Evolutionary conservation across 495 filamentous ascomycete species (phyloP).

Genomic region (Tuber brumale): DNA sequence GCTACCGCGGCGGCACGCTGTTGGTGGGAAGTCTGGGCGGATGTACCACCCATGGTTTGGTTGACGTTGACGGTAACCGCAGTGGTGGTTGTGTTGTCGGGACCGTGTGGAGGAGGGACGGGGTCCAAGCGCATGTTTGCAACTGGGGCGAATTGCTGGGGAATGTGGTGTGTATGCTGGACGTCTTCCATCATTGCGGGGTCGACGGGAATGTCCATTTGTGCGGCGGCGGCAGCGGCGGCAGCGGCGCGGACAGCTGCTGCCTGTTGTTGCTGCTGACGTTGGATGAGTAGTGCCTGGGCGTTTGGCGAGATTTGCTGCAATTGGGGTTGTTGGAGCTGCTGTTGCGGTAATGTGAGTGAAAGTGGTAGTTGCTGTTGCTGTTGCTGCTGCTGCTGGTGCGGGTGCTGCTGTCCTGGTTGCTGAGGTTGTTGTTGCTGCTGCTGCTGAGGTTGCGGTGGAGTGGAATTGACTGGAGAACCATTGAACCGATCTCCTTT

Average conservation of each 20-base stretch:
- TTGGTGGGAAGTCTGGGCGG: slow-evolving; percentile 14
- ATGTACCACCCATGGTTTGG: neutral
- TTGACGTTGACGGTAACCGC: slow-evolving; percentile 11
- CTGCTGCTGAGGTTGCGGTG: slow-evolving; percentile 9
- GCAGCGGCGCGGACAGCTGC: slow-evolving; percentile 30
- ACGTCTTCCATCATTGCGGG: slow-evolving; percentile 43
- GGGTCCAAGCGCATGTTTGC: slow-evolving; percentile 25
- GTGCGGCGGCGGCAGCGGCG: slow-evolving; percentile 30
- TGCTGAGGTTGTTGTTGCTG: slow-evolving; percentile 5
- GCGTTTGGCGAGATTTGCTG: slow-evolving; percentile 8
- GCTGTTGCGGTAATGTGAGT: slow-evolving; percentile 8
- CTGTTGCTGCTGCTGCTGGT: slow-evolving; percentile 16
- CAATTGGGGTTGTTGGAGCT: slow-evolving; percentile 14
- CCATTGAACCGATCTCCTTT: slow-evolving; percentile 34
- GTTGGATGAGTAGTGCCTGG: slow-evolving; percentile 3
- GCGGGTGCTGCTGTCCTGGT: slow-evolving; percentile 26
- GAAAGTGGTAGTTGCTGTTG: slow-evolving; percentile 14
- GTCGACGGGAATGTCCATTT: slow-evolving; percentile 41
- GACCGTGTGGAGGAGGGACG: neutral
- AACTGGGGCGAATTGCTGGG: slow-evolving; percentile 32
- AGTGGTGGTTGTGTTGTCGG: slow-evolving; percentile 16
- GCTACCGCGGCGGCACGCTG: slow-evolving; percentile 32
- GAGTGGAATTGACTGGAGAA: neutral
- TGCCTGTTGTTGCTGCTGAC: slow-evolving; percentile 6
- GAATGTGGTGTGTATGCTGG: slow-evolving; percentile 30